Conservation (phyloP, 73 alveolate species). For the Paramecium sonneborni region DNA sequence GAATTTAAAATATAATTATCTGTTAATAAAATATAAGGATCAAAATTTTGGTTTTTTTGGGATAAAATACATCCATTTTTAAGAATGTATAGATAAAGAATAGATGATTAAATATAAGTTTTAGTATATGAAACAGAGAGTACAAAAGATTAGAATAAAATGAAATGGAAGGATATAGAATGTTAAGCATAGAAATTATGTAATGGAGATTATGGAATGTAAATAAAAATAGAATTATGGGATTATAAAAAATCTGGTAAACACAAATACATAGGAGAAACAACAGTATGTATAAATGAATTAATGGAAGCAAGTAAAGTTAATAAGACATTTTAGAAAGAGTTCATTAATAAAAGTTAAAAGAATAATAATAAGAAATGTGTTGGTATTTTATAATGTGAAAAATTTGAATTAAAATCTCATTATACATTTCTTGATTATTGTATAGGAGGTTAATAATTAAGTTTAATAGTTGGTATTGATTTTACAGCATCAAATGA, state of each 20-base stretch:
- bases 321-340: not conserved
- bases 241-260: constrained; percentile 71
- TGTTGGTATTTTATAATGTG: not conserved
- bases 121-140: constrained; percentile 62
- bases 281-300: constrained; percentile 59
- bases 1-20: not conserved
- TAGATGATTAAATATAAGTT: not conserved
- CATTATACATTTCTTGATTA: constrained; percentile 76
- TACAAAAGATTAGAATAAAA: not conserved
- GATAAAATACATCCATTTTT: constrained; percentile 27
- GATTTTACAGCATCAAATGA: constrained; percentile 89
- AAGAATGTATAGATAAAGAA: constrained; percentile 23
- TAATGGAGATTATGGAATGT: constrained; percentile 75
- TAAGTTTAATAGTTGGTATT: constrained; percentile 78
- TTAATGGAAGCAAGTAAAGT: not conserved
- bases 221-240: constrained; percentile 72
- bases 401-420: constrained; percentile 46
- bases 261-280: constrained; percentile 70
- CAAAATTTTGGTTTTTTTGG: constrained; percentile 46
- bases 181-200: constrained; percentile 71
- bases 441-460: constrained; percentile 78
- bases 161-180: constrained; percentile 69
- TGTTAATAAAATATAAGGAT: constrained; percentile 2
- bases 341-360: not conserved
- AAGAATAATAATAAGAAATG: not conserved